Conservation (phyloP, 139 green algal genomes). For the Volvox africanus region DNA sequence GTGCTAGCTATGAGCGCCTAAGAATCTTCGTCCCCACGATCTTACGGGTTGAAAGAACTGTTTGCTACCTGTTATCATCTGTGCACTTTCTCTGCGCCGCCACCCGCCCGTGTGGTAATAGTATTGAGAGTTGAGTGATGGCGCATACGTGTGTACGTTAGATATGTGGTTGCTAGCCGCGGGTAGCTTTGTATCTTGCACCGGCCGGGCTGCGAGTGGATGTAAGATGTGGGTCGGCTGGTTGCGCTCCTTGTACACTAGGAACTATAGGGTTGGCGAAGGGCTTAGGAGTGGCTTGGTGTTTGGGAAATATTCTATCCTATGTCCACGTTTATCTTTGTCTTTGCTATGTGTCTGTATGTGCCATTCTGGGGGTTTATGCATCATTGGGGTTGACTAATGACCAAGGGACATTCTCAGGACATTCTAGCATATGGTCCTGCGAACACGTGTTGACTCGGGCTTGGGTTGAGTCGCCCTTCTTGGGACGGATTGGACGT, state of each 20-base stretch:
- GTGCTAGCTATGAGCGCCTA: no score
- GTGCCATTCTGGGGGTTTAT: background rate
- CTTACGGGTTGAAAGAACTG: no score
- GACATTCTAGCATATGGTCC: no score
- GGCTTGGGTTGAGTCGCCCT: no score
- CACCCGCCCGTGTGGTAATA: background rate
- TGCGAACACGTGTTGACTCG: no score
- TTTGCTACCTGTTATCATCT: no score
- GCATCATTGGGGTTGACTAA: no score
- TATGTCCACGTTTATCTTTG: background rate
- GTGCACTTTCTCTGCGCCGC: background rate
- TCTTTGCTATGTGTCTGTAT: background rate
- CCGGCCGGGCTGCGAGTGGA: background rate
- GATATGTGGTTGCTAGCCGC: background rate
- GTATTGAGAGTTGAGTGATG: background rate
- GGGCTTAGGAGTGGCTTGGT: background rate
- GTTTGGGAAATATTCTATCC: background rate
- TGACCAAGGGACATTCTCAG: no score
- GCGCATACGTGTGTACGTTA: background rate
- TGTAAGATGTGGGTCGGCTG: background rate
- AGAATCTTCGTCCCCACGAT: no score
- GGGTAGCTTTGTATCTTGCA: background rate
- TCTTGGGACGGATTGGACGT: no score
- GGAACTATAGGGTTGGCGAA: background rate
- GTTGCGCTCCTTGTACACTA: slow-evolving; percentile 2